These are phyloP conservation scores for Verticillium nubilum DNA, from an alignment of 2,329 filamentous ascomycete genomes.

Conservation along the genomic window DNA sequence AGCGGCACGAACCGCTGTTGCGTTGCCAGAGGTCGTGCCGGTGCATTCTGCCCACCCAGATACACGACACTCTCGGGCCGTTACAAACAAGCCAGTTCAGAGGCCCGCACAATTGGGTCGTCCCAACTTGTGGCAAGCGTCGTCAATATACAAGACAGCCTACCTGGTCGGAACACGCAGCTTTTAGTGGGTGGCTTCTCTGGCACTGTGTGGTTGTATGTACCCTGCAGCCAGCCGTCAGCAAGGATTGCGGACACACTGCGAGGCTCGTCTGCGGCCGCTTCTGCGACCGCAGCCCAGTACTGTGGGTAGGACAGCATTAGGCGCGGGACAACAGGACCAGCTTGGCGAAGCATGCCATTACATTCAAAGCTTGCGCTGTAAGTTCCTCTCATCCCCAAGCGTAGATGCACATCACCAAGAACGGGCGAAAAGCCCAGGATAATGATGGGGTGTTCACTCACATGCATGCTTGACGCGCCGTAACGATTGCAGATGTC, in stretches of 20 bases:
- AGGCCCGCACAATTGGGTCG: neutral
- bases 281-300: slow-evolving; percentile 11
- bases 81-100: neutral
- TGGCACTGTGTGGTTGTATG: neutral
- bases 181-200: neutral
- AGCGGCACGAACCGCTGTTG: neutral
- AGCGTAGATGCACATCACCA: neutral
- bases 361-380: neutral
- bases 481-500: no score
- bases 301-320: slow-evolving; percentile 10
- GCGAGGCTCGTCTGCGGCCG: slow-evolving; percentile 10
- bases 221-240: neutral
- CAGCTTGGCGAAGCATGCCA: slow-evolving; percentile 1
- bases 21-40: neutral
- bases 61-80: neutral
- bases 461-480: no score
- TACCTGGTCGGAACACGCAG: neutral
- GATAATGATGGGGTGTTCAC: no score
- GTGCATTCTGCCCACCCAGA: neutral
- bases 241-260: neutral
- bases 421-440: no score
- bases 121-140: neutral
- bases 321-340: slow-evolving; percentile 5
- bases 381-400: neutral
- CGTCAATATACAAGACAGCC: no score